A percentile compares a stretch with the other conserved stretches of the same genome.
phyloP scores from a whole-genome alignment of 169 alveolate genomes.

The Cyclospora cayetanensis region DNA sequence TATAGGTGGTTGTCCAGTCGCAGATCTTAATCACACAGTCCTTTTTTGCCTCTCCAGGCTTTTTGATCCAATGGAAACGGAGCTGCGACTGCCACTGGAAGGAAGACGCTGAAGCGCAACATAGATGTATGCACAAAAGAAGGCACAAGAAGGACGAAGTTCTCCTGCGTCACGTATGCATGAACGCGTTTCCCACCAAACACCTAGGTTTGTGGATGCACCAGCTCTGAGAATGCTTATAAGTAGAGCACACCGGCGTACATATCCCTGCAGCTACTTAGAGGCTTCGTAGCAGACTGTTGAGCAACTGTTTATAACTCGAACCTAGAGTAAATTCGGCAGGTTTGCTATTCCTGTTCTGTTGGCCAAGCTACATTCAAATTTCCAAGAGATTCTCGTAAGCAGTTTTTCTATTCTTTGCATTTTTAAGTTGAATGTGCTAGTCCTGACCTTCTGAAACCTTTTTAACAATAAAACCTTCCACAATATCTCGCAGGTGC shows the following conservation, averaged over 20 bases:
- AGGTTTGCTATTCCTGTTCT: no score
- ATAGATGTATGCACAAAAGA: neutral
- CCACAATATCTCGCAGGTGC: conserved; percentile 96
- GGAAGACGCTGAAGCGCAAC: conserved; percentile 78
- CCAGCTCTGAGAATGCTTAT: no score
- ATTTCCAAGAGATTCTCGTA: no score
- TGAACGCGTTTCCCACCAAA: neutral
- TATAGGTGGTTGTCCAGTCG: conserved; percentile 93
- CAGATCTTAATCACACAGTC: conserved; percentile 92
- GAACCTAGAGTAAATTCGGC: no score
- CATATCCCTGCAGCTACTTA: no score
- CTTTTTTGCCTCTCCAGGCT: conserved; percentile 76
- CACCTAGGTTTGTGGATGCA: no score
- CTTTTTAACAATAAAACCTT: conserved; percentile 89
- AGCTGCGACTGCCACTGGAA: conserved; percentile 97
- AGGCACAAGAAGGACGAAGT: neutral
- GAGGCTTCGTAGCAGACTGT: no score
- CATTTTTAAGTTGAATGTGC: no score
- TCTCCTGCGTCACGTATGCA: neutral
- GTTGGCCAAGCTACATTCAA: no score
- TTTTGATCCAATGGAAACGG: conserved; percentile 88
- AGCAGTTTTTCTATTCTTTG: no score
- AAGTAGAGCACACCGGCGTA: no score
- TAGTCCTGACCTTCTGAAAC: conserved; percentile 87
- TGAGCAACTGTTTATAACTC: no score